Evolutionary conservation across 129 eudicot genomes (phyloP), one percentile per base, ranked within the genome.

Genomic region (Heracleum sosnowskyi): DNA sequence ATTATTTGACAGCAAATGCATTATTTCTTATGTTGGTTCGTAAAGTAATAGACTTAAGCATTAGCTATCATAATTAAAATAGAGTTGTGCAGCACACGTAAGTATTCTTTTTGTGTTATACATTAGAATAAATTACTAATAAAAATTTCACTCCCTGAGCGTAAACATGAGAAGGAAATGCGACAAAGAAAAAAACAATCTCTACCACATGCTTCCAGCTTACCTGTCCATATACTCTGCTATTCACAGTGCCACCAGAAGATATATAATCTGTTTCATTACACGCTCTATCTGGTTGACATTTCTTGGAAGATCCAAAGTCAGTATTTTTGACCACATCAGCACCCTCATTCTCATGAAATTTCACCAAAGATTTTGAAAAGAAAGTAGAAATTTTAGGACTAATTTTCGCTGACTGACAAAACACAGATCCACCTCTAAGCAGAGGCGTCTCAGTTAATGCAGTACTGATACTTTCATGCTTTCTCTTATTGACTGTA

Each of bases 321-420:
- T 79, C 87, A 31, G n/a, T 81, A 71, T 39, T 69, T 64, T 73
- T 78, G 70, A 77, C 79, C 55, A 81, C 85, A 80, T 69, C 76
- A 39, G 80, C 70, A 76, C 79, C 86, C 80, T 83, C 84, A 80
- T 76, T 68, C 72, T 64, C 46, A 29, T 76, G 75, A 49, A n/a
- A 44, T 34, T 77, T 77, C 7, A 22, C 80, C 68, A 81, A 76
- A 76, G 87, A 78, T 78, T 81, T 85, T 51, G 83, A 69, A 78
- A n/a, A 55, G 78, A 85, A 42, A 82, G 79, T 55, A 49, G 34
- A 60, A 22, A 73, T 78, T 37, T 69, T 29, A 49, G 75, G 35
- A 75, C 71, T 82, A 77, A 45, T n/a, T n/a, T n/a, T n/a, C n/a
- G n/a, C n/a, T n/a, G n/a, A n/a, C n/a, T n/a, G n/a, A n/a, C n/a